Base-by-base conservation (phyloP, 192 early-diverging fungal genomes). In the Coemansia sp. region DNA sequence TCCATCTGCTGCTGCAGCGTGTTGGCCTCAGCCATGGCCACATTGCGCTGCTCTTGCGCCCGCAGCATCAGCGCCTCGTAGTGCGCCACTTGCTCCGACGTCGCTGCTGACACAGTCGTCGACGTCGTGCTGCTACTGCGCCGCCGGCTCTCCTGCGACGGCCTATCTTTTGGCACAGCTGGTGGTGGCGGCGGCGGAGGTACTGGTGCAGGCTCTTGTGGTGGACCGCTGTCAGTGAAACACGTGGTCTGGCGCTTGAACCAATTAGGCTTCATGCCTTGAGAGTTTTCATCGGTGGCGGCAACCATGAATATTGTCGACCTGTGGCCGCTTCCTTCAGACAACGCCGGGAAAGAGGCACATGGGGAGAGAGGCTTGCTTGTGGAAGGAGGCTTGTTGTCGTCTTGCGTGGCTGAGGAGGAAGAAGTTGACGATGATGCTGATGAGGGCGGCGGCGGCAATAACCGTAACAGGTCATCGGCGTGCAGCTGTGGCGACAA, bases 241-340 rank as follows among this genome's bases (percentile, higher is more conserved):
- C 79, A 67, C 34, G 60, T 63, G 42, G 79, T 61, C 63, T 76
- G 79, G 27, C 71, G 74, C 41, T 74, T 75, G 66, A 81, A 70
- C 79, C 79, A 81, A 65, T 81, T 76, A 22, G 70, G 41, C 43
- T 76, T 74, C 31, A 36, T 22, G 42, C 33, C 38, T 16, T 47
- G 27, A 41, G 77, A 71, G 79, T 72, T 81, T 31, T 81, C 79
- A 5, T 64, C 64, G 0, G 79, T 81, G 12, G 79, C 79, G 1
- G 74, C 79, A 10, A 81, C 74, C 67, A 81, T 61, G 46, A 81
- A 5, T 33, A 81, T 65, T 15, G 79, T 66, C 41, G 79, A 76
- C 54, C 33, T 27, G 15, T 71, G 74, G 11, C 79, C 74, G 52
- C 60, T 67, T 13, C 29, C 54, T 13, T 57, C 54, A 15, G 51